phyloP scores from a whole-genome alignment of 345 rosid species.

The Hibiscus syriacus region DNA sequence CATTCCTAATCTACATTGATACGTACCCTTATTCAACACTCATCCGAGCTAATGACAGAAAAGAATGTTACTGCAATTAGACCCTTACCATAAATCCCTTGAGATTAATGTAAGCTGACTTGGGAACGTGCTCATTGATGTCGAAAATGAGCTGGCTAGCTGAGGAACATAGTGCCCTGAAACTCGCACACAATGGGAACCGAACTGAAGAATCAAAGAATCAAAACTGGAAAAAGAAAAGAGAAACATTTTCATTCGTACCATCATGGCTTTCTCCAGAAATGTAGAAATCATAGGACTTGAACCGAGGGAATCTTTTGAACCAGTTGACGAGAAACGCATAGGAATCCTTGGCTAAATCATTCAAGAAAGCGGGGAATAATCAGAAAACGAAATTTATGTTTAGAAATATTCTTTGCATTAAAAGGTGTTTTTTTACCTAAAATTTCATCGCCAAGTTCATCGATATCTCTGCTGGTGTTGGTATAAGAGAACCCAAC shows the following conservation, averaged over 20 bases:
- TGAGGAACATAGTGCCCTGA: conserved; percentile 83
- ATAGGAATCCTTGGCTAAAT: conserved; percentile 47
- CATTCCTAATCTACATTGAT: conserved; percentile 56
- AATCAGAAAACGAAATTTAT: background rate
- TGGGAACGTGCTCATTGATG: conserved; percentile 32
- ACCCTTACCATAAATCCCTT: conserved; percentile 59
- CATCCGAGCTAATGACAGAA: background rate
- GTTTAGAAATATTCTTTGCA: background rate
- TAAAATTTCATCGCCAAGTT: conserved; percentile 51
- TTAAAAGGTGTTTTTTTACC: conserved; percentile 21
- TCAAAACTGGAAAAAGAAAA: background rate
- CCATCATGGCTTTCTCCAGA: conserved; percentile 75
- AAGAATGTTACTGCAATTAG: background rate
- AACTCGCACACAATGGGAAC: background rate
- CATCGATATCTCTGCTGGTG: conserved; percentile 30
- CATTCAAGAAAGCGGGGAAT: background rate
- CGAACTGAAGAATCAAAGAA: background rate
- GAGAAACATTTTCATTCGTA: conserved; percentile 4
- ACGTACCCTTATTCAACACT: background rate
- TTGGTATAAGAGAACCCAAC: conserved; percentile 61
- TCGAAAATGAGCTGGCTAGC: conserved; percentile 51
- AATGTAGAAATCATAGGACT: conserved; percentile 50
- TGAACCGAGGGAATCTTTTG: conserved; percentile 56
- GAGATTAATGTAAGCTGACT: conserved; percentile 45
- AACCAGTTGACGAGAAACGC: conserved; percentile 59